Evolutionary conservation across 805 yeast species (phyloP), one percentile per base, ranked within the genome.

Genomic region (Vanderwaltozyma yarrowii): DNA sequence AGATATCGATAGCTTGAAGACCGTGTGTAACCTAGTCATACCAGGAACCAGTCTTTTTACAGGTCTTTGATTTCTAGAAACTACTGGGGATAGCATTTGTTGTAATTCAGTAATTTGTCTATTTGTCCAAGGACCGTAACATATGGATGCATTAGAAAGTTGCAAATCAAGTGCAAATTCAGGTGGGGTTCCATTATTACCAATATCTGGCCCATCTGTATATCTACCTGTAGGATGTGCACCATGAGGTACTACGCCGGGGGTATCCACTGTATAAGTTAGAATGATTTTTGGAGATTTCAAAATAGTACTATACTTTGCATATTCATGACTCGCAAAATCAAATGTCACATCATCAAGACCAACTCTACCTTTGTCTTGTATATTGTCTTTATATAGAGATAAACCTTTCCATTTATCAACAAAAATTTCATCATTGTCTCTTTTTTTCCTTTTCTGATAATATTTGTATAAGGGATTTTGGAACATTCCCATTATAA

Each of bases 41-140:
- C 88, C 89, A 0, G 77, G 65, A 1, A 40, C 36, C 3, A 72
- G 58, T 3, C 59, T 58, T 4, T 64, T 62, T 5, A 56, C 54
- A 0, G 76, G 71, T 10, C 50, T 48, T 3, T 76, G 60, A 49
- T 86, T 84, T 33, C 78, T 60, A 19, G 80, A 73, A 4, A 76
- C 54, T 0, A 70, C 56, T 0, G 98, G 98, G 39, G 80, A 74
- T 18, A 92, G 62, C 60, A 78, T 62, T 13, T 66, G 60, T 40
- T 80, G 87, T 9, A 88, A 50, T 2, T 77, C 71, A 2, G 67
- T 67, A 14, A 95, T 58, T 56, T 92, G 94, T 27, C 89, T 74
- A 42, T 92, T 94, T 0, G 96, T 83, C 96, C 96, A 89, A 0
- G 98, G 95, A 0, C 98, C 98, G 53, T 85, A 88, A 47, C 80